Evolutionary conservation across 805 yeast species (phyloP).

Genomic region (Spathaspora sp.): DNA sequence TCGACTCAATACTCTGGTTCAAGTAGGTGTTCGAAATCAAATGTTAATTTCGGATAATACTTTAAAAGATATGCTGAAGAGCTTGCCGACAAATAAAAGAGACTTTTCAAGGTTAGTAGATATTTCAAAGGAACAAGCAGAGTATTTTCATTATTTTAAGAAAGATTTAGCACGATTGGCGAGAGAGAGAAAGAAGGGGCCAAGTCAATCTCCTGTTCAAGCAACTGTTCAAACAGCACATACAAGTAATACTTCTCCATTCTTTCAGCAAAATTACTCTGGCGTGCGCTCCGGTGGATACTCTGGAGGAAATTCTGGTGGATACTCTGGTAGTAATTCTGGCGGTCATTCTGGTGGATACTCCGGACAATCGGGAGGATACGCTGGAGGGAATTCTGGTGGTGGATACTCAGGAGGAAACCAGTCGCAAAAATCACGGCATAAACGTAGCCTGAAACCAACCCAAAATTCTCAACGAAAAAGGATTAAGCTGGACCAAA

Average conservation of each 20-base stretch:
- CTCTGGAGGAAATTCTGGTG: too few relatives aligned
- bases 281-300: too few relatives aligned
- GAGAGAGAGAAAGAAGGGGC: slow-evolving; percentile 24
- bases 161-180: slow-evolving; percentile 28
- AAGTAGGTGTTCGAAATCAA: slow-evolving; percentile 27
- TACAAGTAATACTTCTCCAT: neutral
- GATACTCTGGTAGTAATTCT: too few relatives aligned
- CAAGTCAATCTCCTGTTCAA: neutral
- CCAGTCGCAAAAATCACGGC: neutral
- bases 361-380: too few relatives aligned
- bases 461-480: slow-evolving; percentile 1
- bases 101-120: slow-evolving; percentile 43
- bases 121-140: slow-evolving; percentile 25
- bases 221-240: neutral
- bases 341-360: too few relatives aligned
- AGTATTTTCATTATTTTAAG: slow-evolving; percentile 38
- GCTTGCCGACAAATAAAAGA: slow-evolving; percentile 47
- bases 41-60: slow-evolving; percentile 26
- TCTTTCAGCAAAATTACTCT: neutral
- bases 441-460: neutral
- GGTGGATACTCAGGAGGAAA: neutral
- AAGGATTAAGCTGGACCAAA: neutral
- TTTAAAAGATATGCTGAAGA: slow-evolving; percentile 51
- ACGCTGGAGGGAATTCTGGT: too few relatives aligned
- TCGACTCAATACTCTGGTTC: slow-evolving; percentile 41